Evolutionary conservation across 2,329 filamentous ascomycete genomes (phyloP).

Genomic region (Xylariales sp.): DNA sequence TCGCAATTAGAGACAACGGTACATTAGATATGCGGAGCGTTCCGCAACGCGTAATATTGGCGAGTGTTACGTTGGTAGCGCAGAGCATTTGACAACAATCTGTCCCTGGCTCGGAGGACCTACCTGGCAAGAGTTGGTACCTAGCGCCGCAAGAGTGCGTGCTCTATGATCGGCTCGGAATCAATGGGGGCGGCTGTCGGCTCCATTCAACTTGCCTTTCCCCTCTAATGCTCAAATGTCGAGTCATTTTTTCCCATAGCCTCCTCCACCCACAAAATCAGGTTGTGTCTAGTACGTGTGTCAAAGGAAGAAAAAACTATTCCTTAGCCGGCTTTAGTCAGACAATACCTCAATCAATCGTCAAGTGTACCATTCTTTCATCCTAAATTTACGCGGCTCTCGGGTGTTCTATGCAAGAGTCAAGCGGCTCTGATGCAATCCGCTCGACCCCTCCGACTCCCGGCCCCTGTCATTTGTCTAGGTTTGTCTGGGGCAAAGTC

Average conservation of each 20-base stretch:
- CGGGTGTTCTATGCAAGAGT: conserved; percentile 35
- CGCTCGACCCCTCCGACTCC: conserved; percentile 42
- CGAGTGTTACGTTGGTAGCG: no score
- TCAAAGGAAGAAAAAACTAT: neutral
- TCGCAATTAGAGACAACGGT: no score
- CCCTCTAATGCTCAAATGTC: neutral
- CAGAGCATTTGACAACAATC: no score
- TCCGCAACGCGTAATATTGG: no score
- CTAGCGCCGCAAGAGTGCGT: no score
- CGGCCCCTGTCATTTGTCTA: conserved; percentile 39
- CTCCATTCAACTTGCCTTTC: neutral
- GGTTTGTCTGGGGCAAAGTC: conserved; percentile 24
- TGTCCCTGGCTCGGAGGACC: no score
- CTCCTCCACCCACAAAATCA: neutral
- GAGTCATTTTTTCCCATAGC: conserved; percentile 13
- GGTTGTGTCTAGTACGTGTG: neutral
- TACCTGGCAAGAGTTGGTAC: neutral
- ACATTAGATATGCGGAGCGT: no score
- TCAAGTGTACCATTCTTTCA: neutral
- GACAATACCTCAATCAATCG: conserved; percentile 2
- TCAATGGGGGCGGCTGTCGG: conserved; percentile 29
- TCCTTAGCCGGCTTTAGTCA: neutral
- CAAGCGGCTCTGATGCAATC: conserved; percentile 40
- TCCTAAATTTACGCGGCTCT: conserved; percentile 39
- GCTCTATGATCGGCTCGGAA: neutral